Evolutionary conservation across 2,329 filamentous ascomycete genomes (phyloP), one percentile per base, ranked within the genome.

Genomic region (Botrytis squamosa): DNA sequence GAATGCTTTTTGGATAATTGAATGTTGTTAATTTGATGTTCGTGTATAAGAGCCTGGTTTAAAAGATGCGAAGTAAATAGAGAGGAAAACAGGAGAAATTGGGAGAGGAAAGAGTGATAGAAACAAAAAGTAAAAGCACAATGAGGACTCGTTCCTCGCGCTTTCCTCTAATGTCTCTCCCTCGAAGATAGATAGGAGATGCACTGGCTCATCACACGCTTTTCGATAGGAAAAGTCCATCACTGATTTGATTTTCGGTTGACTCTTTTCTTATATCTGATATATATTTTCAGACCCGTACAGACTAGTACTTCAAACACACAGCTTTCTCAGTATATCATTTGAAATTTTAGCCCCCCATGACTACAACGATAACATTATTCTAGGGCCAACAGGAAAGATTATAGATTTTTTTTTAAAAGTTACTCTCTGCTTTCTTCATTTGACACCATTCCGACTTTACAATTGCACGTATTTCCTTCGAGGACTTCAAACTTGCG

Each of bases 191-290:
- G 3, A 55, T 18, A 16, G 52, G 52, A 29, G 14, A 4, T 29
- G 14, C 2, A 2, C 0, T 3, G 6, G 0, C 7, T 55, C 6
- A 57, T 29, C 14, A 16, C n/a, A 29, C n/a, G 12, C 7, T 9
- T 8, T 16, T 4, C 14, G 0, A 8, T 29, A 18, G n/a, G n/a
- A 1, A 8, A n/a, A 18, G 1, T 18, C 4, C 52, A 29, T 16
- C 25, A 16, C n/a, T 8, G 3, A 9, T 29, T 12, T 0, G 7
- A 1, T 3, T 57, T 7, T 18, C 8, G 14, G 18, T 57, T 8
- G n/a, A 9, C 25, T 8, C 16, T 29, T 18, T 7, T 52, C 10
- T 33, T 2, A 16, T 4, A 57, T 29, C 16, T 9, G 14, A 9
- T 18, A 5, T 1, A 9, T 18, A 3, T 29, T 55, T n/a, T 18